Evolutionary conservation across 208 protist species (phyloP), one percentile per base, ranked within the genome.

Genomic region (Trypanosoma platydactyli): DNA sequence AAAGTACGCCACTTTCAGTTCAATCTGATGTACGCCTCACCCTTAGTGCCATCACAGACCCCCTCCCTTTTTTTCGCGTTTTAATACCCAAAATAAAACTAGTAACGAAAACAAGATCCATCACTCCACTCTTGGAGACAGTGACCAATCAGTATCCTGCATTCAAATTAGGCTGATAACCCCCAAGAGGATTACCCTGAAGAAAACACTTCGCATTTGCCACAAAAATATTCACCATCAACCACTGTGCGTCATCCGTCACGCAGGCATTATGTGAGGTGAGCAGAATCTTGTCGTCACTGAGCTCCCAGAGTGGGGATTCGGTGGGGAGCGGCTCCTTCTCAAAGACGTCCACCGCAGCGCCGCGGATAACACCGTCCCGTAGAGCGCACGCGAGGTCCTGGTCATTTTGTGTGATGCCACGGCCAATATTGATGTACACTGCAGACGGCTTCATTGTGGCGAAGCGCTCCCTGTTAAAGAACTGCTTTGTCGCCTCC

Each of bases 341-440:
- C 68, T 89, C 68, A 57, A 89, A 94, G 27, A 96, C 91, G 62
- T 96, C 88, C 25, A 96, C 76, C 12, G 81, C 81, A 4, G 87
- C 91, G 66, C 73, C 88, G 12, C 71, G 71, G 33, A 96, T 93
- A n/a, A 68, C 69, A 45, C 76, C 80, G 4, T 53, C 69, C 18
- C 83, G 59, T 18, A 96, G 73, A 12, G 88, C 91, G 25, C 79
- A 66, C n/a, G 69, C 46, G 24, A 96, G 55, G 62, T 90, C 86
- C 5, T 59, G 70, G 56, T 94, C 91, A 49, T 71, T 70, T 65
- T 89, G 81, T 41, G 84, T 88, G 50, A 63, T 45, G 49, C 91
- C 91, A 6, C 91, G 80, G 45, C 91, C 88, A 65, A 94, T 94
- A 69, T 89, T 94, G 79, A 96, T 91, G 79, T 91, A 94, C 35